These are phyloP conservation scores for Dactylis glomerata DNA, from an alignment of 176 grass and related monocot genomes.

Conservation along the genomic window DNA sequence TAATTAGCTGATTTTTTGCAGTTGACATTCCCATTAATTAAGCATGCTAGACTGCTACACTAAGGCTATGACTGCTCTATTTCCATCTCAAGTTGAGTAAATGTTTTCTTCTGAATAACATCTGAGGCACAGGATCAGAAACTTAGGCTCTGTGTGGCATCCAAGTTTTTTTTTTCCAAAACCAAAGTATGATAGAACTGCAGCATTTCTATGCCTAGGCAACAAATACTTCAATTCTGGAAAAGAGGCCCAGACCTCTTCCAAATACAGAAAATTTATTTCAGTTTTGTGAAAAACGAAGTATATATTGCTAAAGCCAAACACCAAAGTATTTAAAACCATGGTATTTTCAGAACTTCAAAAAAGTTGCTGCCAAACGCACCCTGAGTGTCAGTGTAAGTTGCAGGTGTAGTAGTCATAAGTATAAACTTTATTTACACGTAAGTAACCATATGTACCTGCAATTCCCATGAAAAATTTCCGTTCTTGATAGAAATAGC, in stretches of 20 bases:
- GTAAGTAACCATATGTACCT: slow-evolving; percentile 42
- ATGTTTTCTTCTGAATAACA: neutral
- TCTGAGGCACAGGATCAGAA: neutral
- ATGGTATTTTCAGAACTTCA: too few species aligned
- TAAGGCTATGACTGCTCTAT: neutral
- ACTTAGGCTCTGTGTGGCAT: too few species aligned
- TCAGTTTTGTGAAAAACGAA: too few species aligned
- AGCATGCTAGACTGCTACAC: slow-evolving; percentile 11
- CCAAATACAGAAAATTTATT: too few species aligned
- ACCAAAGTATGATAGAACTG: too few species aligned
- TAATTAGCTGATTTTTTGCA: slow-evolving; percentile 1
- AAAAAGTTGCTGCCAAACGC: too few species aligned
- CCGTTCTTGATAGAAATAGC: slow-evolving; percentile 93
- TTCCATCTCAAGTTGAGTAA: neutral
- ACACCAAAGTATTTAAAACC: too few species aligned
- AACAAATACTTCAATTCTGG: too few species aligned
- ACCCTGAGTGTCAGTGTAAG: slow-evolving; percentile 6
- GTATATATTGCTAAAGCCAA: too few species aligned
- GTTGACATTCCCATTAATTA: neutral
- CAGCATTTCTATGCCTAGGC: too few species aligned
- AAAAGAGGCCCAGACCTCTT: too few species aligned
- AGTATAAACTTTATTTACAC: neutral
- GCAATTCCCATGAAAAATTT: slow-evolving; percentile 90
- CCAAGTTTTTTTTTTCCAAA: too few species aligned
- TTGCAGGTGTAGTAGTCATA: slow-evolving; percentile 1